Evolutionary conservation across 768 basidiomycete species (phyloP), one percentile per base, ranked within the genome.

Genomic region (Suillus luteus): DNA sequence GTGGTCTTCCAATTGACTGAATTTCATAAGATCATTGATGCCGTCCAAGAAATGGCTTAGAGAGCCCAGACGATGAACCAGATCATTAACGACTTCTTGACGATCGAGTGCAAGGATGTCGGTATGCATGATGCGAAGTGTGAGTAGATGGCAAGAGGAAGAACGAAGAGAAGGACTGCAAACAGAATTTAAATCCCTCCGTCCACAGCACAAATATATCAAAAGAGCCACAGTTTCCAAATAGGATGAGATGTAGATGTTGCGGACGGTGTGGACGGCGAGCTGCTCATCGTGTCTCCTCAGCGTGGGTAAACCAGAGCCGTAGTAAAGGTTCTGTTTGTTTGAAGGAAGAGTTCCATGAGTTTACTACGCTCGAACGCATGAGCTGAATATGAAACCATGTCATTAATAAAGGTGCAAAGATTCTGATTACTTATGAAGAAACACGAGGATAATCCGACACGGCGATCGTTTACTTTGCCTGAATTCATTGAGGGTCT

Each of bases 161-260:
- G 60, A 62, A 65, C 60, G 44, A 58, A 40, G 55, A 59, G 12
- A 62, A 60, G 62, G 35, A 46, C 27, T 55, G 61, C 64, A 54
- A 60, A 64, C 62, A 63, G 65, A 66, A 68, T 70, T 60, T 65
- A 27, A 70, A 62, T 51, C 3, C 15, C 27, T 31, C 1, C 9
- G 31, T 54, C 49, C 27, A 52, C 51, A 55, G 6, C 27, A 14
- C 19, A 44, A 22, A 27, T 27, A 27, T 27, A 27, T 27, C 27
- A 27, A 27, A 27, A 27, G 27, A 27, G 27, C 27, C 27, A 27
- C 27, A 27, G n/a, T 27, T 27, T 27, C 27, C 27, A 27, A 27
- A 27, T 27, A 27, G 27, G 27, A 27, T 27, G 27, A 27, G 27
- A 27, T 27, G 27, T 27, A 2, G 27, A 27, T 27, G 27, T 27